Base-by-base conservation (phyloP, 768 basidiomycete genomes). In the Collybia nuda region DNA sequence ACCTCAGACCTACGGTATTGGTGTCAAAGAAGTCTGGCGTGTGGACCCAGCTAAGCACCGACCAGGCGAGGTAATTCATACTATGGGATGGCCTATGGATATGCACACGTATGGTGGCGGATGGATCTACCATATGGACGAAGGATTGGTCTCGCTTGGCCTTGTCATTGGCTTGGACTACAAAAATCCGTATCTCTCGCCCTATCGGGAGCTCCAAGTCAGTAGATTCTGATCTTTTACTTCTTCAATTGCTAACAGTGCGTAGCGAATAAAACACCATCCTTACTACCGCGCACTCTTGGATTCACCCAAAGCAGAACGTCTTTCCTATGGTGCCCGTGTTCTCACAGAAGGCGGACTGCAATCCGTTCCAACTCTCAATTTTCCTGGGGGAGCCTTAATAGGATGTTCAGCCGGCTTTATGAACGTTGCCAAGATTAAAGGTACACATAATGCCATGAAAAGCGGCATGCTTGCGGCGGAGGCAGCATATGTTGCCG, bases 361-460 rank as follows among this genome's bases (percentile, higher is more conserved):
- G 9, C 96, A 98, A 66, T 90, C 90, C 24, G 79, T 98, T 17
- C 97, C 97, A 1, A 77, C 67, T 45, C 84, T 82, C 55, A 75
- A 83, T 71, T 99, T 93, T 70, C 97, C 97, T 0, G 95, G 97
- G 1, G 96, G 96, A 1, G 96, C 94, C 1, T 72, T 98, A 22
- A 84, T 99, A 35, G 97, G 96, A 0, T 98, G 95, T 70, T 88
- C 93, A 0, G 97, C 95, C 1, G 96, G 96, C 11, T 94, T 98
- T 66, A 80, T 99, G 53, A 98, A 98, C 70, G 80, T 97, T 9
- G 88, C 95, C 12, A 98, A 97, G 71, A 98, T 99, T 70, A 98
- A 98, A 65, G 96, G 96, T 12, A 96, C 95, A 0, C 97, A 98
- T 65, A 98, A 95, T 52, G 94, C 96, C 2, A 98, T 99, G 97